These are phyloP conservation scores for Coemansia sp. DNA, from an alignment of 192 early-diverging fungal genomes.

Conservation along the genomic window DNA sequence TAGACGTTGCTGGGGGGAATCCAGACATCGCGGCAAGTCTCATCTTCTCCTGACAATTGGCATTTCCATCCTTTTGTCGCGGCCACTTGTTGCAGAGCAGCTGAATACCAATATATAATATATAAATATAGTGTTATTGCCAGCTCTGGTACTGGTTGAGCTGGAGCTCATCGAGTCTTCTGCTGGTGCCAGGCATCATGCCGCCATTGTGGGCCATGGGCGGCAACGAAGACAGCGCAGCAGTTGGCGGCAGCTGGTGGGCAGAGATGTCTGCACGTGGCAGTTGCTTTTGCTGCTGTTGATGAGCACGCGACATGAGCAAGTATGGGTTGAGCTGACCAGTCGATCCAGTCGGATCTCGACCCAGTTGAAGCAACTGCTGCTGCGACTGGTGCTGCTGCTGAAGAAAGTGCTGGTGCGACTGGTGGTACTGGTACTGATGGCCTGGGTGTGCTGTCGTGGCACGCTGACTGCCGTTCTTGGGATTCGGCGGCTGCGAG, in stretches of 20 bases:
- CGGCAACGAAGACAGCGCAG: conserved; percentile 16
- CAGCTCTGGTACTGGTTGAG: conserved; percentile 35
- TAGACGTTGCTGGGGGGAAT: conserved; percentile 81
- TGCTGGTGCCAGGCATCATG: conserved; percentile 7
- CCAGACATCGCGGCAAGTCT: conserved; percentile 82
- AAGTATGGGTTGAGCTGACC: conserved; percentile 24
- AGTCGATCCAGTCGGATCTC: conserved; percentile 9
- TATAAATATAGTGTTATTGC: conserved; percentile 19
- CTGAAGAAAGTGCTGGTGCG: conserved; percentile 8
- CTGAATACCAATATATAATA: not conserved
- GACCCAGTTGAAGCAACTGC: conserved; percentile 10
- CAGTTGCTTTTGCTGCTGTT: conserved; percentile 18
- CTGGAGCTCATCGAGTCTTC: conserved; percentile 32
- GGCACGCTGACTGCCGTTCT: not conserved
- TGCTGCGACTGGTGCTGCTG: conserved; percentile 4
- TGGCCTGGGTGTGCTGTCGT: not conserved
- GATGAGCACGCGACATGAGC: conserved; percentile 29
- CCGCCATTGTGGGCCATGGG: conserved; percentile 18
- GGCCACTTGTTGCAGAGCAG: not conserved
- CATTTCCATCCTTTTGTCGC: not conserved
- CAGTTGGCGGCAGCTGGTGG: conserved; percentile 15
- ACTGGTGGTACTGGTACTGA: conserved; percentile 3
- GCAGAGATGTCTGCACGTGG: not conserved
- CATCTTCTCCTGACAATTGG: conserved; percentile 58
- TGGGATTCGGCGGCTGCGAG: not conserved